Conservation (phyloP, 805 yeast genomes). For the Debaryomyces castellii region DNA sequence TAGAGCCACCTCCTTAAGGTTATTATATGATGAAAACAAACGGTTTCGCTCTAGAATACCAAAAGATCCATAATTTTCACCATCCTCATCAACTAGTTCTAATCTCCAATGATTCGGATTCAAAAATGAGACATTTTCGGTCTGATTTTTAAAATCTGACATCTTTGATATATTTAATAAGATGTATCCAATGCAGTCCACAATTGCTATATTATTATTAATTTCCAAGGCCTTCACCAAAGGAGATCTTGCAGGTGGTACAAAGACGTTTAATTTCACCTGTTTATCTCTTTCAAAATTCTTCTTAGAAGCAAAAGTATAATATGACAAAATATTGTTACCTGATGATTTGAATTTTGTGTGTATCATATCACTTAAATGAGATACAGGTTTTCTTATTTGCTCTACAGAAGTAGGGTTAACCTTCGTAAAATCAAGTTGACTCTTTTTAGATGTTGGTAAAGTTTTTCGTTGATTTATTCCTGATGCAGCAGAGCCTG, state of each 20-base stretch:
- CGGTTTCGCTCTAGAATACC: slow-evolving; percentile 79
- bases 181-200: slow-evolving; percentile 42
- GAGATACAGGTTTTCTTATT: slow-evolving; percentile 20
- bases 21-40: slow-evolving; percentile 66
- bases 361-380: slow-evolving; percentile 45
- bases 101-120: slow-evolving; percentile 75
- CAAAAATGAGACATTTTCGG: slow-evolving; percentile 11
- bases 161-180: slow-evolving; percentile 27
- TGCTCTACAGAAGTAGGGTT: slow-evolving; percentile 8
- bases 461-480: slow-evolving; percentile 2
- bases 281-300: slow-evolving; percentile 12
- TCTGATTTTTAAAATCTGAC: slow-evolving; percentile 12
- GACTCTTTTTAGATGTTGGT: slow-evolving; percentile 6
- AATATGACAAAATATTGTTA: slow-evolving; percentile 45
- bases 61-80: slow-evolving; percentile 89
- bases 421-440: slow-evolving; percentile 20
- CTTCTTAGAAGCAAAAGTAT: slow-evolving; percentile 33
- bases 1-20: slow-evolving; percentile 75
- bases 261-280: slow-evolving; percentile 22
- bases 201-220: slow-evolving; percentile 26
- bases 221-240: slow-evolving; percentile 21
- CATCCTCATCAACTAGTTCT: slow-evolving; percentile 88
- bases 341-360: slow-evolving; percentile 32
- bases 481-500: neutral
- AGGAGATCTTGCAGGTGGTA: slow-evolving; percentile 33